These are phyloP conservation scores for Cryptosporidium sp. DNA, from an alignment of 169 alveolate species.

Conservation along the genomic window DNA sequence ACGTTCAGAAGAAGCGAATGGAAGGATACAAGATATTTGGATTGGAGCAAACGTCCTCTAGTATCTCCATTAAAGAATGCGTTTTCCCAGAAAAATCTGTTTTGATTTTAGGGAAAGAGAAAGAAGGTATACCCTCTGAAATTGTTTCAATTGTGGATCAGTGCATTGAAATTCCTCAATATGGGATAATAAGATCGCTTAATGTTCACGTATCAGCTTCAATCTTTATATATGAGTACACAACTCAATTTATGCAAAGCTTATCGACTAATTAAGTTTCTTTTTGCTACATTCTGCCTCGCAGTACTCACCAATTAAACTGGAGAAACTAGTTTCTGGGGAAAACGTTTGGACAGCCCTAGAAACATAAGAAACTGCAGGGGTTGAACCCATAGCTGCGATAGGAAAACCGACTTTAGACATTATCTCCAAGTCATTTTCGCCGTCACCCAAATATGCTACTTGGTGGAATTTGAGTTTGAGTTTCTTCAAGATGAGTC, in stretches of 20 bases:
- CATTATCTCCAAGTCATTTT: slow-evolving; percentile 59
- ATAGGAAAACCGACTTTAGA: slow-evolving; percentile 48
- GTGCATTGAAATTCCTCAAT: slow-evolving; percentile 92
- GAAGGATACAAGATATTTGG: slow-evolving; percentile 89
- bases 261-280: background rate
- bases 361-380: slow-evolving; percentile 47
- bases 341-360: slow-evolving; percentile 20
- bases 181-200: slow-evolving; percentile 91
- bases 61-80: slow-evolving; percentile 82
- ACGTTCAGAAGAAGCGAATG: slow-evolving; percentile 80
- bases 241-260: slow-evolving; percentile 77
- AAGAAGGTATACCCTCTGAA: slow-evolving; percentile 92
- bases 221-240: slow-evolving; percentile 89
- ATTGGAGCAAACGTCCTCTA: slow-evolving; percentile 90
- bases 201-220: slow-evolving; percentile 94
- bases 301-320: slow-evolving; percentile 37
- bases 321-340: slow-evolving; percentile 23
- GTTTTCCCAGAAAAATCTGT: slow-evolving; percentile 87
- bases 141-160: slow-evolving; percentile 85
- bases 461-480: background rate
- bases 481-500: slow-evolving; percentile 29
- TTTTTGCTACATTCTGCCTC: slow-evolving; percentile 2
- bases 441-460: slow-evolving; percentile 66
- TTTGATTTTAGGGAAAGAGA: slow-evolving; percentile 91
- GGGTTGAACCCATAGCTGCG: slow-evolving; percentile 29